Base-by-base conservation (phyloP, 2,329 filamentous ascomycete genomes). In the Claviceps capensis region DNA sequence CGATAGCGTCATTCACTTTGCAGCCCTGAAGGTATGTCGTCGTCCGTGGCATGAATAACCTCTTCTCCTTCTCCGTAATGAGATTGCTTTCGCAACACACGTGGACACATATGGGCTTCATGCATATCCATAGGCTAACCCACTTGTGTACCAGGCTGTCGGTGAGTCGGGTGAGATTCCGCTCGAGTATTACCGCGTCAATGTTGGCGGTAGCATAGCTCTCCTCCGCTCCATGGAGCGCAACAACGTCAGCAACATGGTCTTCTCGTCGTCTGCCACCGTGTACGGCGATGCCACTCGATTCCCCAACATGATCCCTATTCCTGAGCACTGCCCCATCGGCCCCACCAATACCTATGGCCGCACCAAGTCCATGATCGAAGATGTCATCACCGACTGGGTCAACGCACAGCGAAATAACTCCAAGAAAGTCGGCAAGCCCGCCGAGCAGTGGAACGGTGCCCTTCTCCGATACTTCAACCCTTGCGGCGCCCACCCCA, bases 1-100 rank as follows among this genome's bases (percentile, higher is more conserved):
- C 64, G 89, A 96, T 78, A 95, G 88, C 67, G 93, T 97, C 59
- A 97, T 98, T 63, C 93, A 98, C 76, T 98, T 98, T 67, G 94
- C 93, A 57, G 93, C 93, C 23, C 79, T 98, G 60, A 98, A 98
- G 85, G 88, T 85, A 70, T 61, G 23, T 19, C 6, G 2, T 8
- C 5, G 5, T 2, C 17, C 7, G 13, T n/a, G 19, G 6, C 3
- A 13, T 44, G 3, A 11, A n/a, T 8, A 3, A 14, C 14, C 5
- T 22, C 13, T 6, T 22, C 17, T 43, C 3, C 17, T 43, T 16
- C n/a, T 19, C 22, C 6, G 22, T 38, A 41, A 49, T 4, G 30
- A 30, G 14, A 36, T 17, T 16, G 16, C 8, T 14, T 47, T 9
- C 45, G 23, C 43, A 46, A 46, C 8, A 46, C 8, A 44, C 9